phyloP scores from a whole-genome alignment of 371 early-diverging fungal genomes.

The Mucor plumbeus region DNA sequence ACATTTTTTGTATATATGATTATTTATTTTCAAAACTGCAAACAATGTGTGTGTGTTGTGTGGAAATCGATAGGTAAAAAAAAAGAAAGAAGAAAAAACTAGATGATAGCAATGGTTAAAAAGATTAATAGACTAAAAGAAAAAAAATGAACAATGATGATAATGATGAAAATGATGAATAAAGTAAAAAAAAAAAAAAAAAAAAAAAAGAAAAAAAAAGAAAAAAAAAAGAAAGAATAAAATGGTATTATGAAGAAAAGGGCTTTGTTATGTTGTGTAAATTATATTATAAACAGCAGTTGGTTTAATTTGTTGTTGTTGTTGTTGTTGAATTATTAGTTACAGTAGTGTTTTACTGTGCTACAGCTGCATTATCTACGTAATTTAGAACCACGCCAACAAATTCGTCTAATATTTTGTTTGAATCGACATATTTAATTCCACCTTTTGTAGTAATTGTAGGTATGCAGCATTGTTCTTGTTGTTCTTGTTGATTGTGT shows the following conservation, averaged over 20 bases:
- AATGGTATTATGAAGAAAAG: not conserved
- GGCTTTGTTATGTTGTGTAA: not conserved
- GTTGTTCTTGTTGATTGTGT: slow-evolving; percentile 11
- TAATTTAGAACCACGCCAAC: slow-evolving; percentile 41
- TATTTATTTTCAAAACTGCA: not conserved
- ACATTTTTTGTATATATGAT: too few species aligned
- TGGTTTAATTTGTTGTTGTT: not conserved
- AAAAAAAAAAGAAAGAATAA: too few species aligned
- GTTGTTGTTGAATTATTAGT: not conserved
- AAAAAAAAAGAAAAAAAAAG: too few species aligned
- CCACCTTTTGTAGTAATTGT: slow-evolving; percentile 30
- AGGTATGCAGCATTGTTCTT: slow-evolving; percentile 26
- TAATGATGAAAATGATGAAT: too few species aligned
- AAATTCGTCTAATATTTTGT: slow-evolving; percentile 38
- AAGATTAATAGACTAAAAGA: not conserved
- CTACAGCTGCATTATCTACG: slow-evolving; percentile 30
- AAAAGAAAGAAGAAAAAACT: not conserved
- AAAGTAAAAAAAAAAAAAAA: not conserved
- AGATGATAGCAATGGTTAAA: too few species aligned
- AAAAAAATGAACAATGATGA: not conserved
- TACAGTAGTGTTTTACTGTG: slow-evolving; percentile 15
- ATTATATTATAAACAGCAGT: not conserved
- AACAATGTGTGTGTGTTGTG: slow-evolving; percentile 1
- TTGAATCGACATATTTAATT: slow-evolving; percentile 36
- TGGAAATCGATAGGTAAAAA: not conserved